Percentiles rank a stretch among this genome's conserved stretches.
These are phyloP conservation scores for Adansonia madagascariensis DNA, from an alignment of 441 rosid genomes.

Conservation along the genomic window DNA sequence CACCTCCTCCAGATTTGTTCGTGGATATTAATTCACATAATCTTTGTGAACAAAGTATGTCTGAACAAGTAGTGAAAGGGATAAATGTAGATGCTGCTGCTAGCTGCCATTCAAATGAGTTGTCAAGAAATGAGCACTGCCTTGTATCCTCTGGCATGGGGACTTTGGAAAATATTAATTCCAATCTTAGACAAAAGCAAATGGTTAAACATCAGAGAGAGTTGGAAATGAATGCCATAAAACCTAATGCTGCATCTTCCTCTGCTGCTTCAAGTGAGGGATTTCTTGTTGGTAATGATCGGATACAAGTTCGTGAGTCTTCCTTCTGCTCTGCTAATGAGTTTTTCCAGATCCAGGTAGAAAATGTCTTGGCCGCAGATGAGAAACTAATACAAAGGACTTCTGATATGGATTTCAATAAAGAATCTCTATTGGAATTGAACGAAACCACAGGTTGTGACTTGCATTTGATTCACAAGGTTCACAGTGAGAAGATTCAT, in stretches of 20 bases:
- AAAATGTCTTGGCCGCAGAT: slow-evolving; percentile 35
- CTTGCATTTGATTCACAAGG: slow-evolving; percentile 42
- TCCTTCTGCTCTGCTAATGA: slow-evolving; percentile 40
- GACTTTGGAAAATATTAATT: slow-evolving; percentile 28
- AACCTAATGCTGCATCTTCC: slow-evolving; percentile 40
- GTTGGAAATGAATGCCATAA: slow-evolving; percentile 37
- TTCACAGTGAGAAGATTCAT: slow-evolving; percentile 56
- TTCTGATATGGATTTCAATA: slow-evolving; percentile 39
- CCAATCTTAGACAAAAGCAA: slow-evolving; percentile 42
- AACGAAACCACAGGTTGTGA: slow-evolving; percentile 40
- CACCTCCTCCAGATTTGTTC: slow-evolving; percentile 91
- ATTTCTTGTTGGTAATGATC: slow-evolving; percentile 36
- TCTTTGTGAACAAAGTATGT: slow-evolving; percentile 42
- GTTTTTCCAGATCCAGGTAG: slow-evolving; percentile 44
- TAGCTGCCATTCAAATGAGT: slow-evolving; percentile 40
- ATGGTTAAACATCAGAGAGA: slow-evolving; percentile 46
- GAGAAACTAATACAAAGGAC: slow-evolving; percentile 27
- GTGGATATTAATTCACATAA: slow-evolving; percentile 56
- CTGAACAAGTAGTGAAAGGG: slow-evolving; percentile 45
- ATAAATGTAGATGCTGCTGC: slow-evolving; percentile 34
- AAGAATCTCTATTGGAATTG: slow-evolving; percentile 42
- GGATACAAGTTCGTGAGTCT: slow-evolving; percentile 36
- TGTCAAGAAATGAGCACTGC: slow-evolving; percentile 34
- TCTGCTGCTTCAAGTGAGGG: slow-evolving; percentile 41
- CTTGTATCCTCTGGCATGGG: slow-evolving; percentile 32